These are phyloP conservation scores for Vigna unguiculata DNA, from an alignment of 306 rosid genomes.

Conservation along the genomic window DNA sequence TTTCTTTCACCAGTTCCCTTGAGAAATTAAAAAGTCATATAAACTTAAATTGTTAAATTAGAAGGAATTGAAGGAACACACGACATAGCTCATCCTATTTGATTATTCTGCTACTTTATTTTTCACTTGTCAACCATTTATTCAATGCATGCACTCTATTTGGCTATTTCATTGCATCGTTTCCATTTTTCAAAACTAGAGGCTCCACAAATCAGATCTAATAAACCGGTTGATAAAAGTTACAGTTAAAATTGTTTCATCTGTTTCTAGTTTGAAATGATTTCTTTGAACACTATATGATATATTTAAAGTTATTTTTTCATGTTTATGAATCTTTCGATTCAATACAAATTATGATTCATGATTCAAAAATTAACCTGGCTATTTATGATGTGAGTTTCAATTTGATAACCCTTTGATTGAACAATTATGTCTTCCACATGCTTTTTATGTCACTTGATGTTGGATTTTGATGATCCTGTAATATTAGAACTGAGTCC, in stretches of 20 bases:
- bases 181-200: background rate
- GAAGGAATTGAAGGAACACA: background rate
- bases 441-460: background rate
- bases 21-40: background rate
- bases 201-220: background rate
- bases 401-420: background rate
- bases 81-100: background rate
- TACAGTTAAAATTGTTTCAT: background rate
- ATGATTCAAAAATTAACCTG: background rate
- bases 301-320: background rate
- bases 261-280: background rate
- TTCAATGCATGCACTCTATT: background rate
- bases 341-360: background rate
- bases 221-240: background rate
- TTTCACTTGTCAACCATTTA: background rate
- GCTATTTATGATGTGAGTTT: background rate
- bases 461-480: constrained; percentile 15
- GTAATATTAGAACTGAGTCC: background rate
- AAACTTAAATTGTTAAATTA: background rate
- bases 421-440: constrained; percentile 2
- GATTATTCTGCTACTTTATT: background rate
- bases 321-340: background rate
- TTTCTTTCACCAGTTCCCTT: background rate
- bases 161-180: background rate
- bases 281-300: background rate